A percentile compares a stretch with the other conserved stretches of the same genome.
Evolutionary conservation across 73 alveolate genomes (phyloP).

Genomic region (Paramecium biaurelia): DNA sequence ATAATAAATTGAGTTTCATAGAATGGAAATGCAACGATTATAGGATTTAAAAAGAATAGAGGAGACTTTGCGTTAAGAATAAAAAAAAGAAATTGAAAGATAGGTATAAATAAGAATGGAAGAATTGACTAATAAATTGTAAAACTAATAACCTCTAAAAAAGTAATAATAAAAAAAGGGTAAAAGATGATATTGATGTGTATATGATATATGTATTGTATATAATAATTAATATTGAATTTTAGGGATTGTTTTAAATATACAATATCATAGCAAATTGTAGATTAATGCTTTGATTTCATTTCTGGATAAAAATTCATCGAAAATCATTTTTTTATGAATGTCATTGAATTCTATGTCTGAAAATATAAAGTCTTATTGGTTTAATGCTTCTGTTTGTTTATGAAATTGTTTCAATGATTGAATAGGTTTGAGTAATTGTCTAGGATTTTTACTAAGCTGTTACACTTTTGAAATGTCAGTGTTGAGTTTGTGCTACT

Average conservation of each 20-base stretch:
- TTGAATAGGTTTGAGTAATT: not conserved
- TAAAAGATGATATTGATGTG: not conserved
- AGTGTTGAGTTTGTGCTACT: not conserved
- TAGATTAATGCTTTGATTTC: constrained; percentile 41
- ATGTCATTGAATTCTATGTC: constrained; percentile 33
- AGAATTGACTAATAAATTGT: not conserved
- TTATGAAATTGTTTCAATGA: constrained; percentile 15
- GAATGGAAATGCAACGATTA: constrained; percentile 34
- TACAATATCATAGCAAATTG: constrained; percentile 1
- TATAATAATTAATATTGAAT: not conserved
- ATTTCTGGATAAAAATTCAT: constrained; percentile 42
- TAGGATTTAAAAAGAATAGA: constrained; percentile 30
- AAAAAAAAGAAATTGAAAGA: constrained; percentile 21
- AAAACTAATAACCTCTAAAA: not conserved
- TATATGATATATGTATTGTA: not conserved
- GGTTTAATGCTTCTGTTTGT: not conserved
- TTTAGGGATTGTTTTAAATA: not conserved
- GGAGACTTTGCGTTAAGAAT: constrained; percentile 12
- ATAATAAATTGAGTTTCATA: not conserved
- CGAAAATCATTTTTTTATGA: constrained; percentile 42
- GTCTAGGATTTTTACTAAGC: not conserved
- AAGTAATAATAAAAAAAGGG: not conserved
- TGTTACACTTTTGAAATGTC: not conserved
- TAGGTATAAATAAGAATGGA: not conserved
- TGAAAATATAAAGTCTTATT: constrained; percentile 4